Evolutionary conservation across 75 land plant genomes (phyloP).

Genomic region (Chamaecyparis obtusa): DNA sequence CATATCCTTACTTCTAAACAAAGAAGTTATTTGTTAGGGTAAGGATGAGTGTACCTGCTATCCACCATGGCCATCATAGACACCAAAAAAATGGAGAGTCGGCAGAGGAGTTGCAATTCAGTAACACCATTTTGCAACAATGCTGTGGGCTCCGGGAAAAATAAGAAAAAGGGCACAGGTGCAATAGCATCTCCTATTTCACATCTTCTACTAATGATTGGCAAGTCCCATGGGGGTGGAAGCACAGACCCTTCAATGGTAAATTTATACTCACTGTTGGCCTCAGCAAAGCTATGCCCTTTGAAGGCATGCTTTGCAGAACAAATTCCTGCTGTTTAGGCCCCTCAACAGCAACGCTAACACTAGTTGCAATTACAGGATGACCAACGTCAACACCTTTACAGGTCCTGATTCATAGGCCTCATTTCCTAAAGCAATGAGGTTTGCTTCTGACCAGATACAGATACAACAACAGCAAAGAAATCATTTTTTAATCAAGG

Average conservation of each 20-base stretch:
- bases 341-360: neutral
- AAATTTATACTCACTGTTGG: constrained; percentile 10
- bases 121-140: neutral
- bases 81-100: constrained; percentile 57
- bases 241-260: constrained; percentile 12
- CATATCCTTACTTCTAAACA: neutral
- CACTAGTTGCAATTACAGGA: neutral
- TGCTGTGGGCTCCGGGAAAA: neutral
- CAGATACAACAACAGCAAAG: neutral
- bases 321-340: neutral
- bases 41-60: constrained; percentile 42
- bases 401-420: too few species aligned
- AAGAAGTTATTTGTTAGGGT: neutral
- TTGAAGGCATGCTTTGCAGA: neutral
- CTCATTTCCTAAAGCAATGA: neutral
- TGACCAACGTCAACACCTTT: neutral
- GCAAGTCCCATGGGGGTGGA: constrained; percentile 45
- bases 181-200: constrained; percentile 74
- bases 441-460: neutral
- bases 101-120: neutral
- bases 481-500: neutral
- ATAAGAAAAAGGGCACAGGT: constrained; percentile 46
- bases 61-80: constrained; percentile 76
- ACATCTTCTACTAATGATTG: constrained; percentile 46
- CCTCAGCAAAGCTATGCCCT: constrained; percentile 1